These are phyloP conservation scores for Sporothrix pallida DNA, from an alignment of 2,329 filamentous ascomycete species.

Conservation along the genomic window DNA sequence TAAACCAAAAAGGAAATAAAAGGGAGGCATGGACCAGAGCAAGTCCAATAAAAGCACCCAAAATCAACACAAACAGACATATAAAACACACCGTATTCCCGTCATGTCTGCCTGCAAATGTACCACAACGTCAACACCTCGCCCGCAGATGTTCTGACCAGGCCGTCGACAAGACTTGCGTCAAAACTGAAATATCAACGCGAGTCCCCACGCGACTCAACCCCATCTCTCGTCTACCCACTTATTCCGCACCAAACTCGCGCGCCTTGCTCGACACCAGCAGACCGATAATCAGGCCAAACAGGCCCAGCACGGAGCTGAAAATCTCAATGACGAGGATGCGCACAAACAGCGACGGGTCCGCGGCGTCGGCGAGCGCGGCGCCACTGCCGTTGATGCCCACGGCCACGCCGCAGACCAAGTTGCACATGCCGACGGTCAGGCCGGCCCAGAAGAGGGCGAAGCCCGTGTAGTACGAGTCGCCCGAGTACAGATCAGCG, in stretches of 20 bases:
- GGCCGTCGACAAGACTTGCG: too few relatives aligned
- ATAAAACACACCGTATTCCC: not conserved
- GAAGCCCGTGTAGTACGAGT: conserved; percentile 92
- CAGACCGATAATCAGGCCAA: conserved; percentile 93
- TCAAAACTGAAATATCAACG: too few relatives aligned
- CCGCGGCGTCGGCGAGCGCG: conserved; percentile 92
- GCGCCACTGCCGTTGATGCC: conserved; percentile 98
- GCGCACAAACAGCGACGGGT: conserved; percentile 94
- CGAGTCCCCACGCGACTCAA: not conserved
- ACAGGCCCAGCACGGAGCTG: conserved; percentile 94
- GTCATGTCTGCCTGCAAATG: not conserved
- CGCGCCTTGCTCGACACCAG: conserved; percentile 82
- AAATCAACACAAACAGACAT: not conserved
- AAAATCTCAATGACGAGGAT: conserved; percentile 99
- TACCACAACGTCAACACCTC: not conserved
- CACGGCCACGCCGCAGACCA: conserved; percentile 94
- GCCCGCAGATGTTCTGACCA: too few relatives aligned
- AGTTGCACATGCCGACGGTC: conserved; percentile 93
- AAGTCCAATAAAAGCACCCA: not conserved
- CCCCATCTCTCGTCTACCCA: not conserved
- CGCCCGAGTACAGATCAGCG: conserved; percentile 71
- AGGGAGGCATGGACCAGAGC: not conserved
- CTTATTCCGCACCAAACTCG: conserved; percentile 65
- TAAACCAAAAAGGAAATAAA: conserved; percentile 10
- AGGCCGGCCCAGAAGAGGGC: conserved; percentile 95